Evolutionary conservation across 2,329 filamentous ascomycete species (phyloP).

Genomic region (Coniochaeta hoffmannii): DNA sequence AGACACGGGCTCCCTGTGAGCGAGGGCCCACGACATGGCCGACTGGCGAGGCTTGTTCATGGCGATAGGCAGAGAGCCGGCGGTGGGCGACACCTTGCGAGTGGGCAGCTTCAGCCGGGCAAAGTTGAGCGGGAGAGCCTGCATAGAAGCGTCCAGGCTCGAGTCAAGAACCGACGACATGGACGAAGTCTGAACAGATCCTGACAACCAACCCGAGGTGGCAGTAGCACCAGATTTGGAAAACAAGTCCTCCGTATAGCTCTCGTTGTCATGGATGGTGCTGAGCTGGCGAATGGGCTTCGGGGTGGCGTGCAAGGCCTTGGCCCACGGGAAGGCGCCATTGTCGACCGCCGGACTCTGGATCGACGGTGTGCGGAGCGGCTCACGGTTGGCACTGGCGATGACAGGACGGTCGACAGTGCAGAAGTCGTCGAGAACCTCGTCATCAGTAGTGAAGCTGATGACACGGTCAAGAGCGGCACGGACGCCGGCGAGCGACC

Average conservation of each 20-base stretch:
- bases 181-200: constrained; percentile 69
- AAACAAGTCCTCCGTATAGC: constrained; percentile 79
- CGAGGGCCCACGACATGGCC: constrained; percentile 74
- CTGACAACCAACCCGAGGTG: constrained; percentile 70
- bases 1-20: constrained; percentile 71
- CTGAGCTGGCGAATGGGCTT: constrained; percentile 76
- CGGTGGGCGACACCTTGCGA: constrained; percentile 47
- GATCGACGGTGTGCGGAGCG: constrained; percentile 89
- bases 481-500: constrained; percentile 71
- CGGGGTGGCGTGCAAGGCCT: constrained; percentile 72
- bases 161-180: constrained; percentile 81
- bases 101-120: constrained; percentile 35
- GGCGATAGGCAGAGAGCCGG: constrained; percentile 68
- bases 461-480: constrained; percentile 72
- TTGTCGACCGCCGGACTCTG: constrained; percentile 76
- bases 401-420: constrained; percentile 69
- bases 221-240: constrained; percentile 64
- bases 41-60: constrained; percentile 67
- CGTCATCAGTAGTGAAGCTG: constrained; percentile 90
- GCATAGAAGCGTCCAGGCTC: constrained; percentile 71
- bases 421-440: constrained; percentile 89
- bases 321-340: constrained; percentile 91
- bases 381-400: constrained; percentile 85
- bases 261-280: constrained; percentile 72
- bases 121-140: constrained; percentile 51